Evolutionary conservation across 768 basidiomycete species (phyloP), one percentile per base, ranked within the genome.

Genomic region (Psilocybe subaeruginosa): DNA sequence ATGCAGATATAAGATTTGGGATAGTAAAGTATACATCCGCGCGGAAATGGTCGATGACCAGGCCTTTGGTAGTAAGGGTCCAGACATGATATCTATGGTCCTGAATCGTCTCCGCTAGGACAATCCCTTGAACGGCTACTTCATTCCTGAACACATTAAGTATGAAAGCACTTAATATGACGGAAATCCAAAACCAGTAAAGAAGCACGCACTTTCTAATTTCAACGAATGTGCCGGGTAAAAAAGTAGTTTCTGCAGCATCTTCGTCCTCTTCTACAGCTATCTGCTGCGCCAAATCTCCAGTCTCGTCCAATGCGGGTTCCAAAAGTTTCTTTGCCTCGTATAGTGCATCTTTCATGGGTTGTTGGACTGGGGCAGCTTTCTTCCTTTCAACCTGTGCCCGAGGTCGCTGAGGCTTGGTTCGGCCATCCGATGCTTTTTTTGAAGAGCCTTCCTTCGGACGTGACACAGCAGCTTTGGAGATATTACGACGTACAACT

Each of bases 11-110:
- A 66, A 89, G 79, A n/a, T 74, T 72, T 0, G 89, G 89, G n/a
- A 91, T 74, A 27, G 78, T 66, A 69, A 88, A 90, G 67, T 80
- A 77, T 65, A 90, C 76, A 60, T 92, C 89, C n/a, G 76, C 66
- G 9, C 76, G 75, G 16, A 74, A 65, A 60, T 84, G 82, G 2
- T 68, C 60, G 78, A 84, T 82, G 1, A 86, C 53, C 58, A 88
- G 85, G 4, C 91, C 91, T 69, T 79, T 58, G 67, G 82, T 67
- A 71, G 82, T 68, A 11, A 80, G 66, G 6, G 69, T 59, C 3
- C 63, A 30, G 12, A 70, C 59, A 17, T 17, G 62, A 65, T 62
- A 69, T 33, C 60, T 61, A 30, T 66, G 64, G 41, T 74, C 66
- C 6, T 46, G 23, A 14, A 64, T 61, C 4, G 19, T 14, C 58